These are phyloP conservation scores for Aphanomyces astaci DNA, from an alignment of 352 stramenopile genomes.

Conservation along the genomic window DNA sequence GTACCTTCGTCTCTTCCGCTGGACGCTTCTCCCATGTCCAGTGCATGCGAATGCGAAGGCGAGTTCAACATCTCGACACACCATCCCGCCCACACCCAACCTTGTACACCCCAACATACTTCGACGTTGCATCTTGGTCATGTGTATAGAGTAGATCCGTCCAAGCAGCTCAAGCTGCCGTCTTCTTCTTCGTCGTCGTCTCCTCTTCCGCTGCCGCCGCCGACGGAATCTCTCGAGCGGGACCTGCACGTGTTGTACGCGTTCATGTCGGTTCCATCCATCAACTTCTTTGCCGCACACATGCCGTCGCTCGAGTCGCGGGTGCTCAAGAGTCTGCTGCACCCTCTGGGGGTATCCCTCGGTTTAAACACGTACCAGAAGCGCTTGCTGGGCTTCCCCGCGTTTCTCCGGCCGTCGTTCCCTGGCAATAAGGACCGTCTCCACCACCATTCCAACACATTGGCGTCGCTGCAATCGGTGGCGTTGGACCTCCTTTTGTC, in stretches of 20 bases:
- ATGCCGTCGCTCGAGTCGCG: conserved; percentile 3
- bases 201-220: too few relatives aligned
- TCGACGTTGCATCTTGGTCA: too few relatives aligned
- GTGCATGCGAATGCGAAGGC: conserved; percentile 20
- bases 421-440: too few relatives aligned
- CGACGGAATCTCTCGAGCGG: background rate
- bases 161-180: too few relatives aligned
- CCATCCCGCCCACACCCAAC: background rate
- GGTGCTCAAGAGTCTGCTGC: background rate
- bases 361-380: background rate
- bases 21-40: too few relatives aligned
- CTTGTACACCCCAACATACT: too few relatives aligned
- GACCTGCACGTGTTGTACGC: background rate
- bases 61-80: conserved; percentile 9
- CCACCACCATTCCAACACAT: too few relatives aligned
- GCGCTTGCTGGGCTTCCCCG: background rate
- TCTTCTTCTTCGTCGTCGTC: too few relatives aligned
- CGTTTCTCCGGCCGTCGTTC: background rate
- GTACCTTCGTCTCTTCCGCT: too few relatives aligned
- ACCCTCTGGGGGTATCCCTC: background rate
- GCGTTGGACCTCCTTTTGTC: background rate
- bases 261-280: background rate
- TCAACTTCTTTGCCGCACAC: background rate
- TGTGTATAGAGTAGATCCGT: too few relatives aligned
- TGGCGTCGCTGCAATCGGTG: background rate